Percentiles rank a stretch among this genome's conserved stretches.
These are phyloP conservation scores for Carex kokanica DNA, from an alignment of 176 grass and related monocot species.

Conservation along the genomic window DNA sequence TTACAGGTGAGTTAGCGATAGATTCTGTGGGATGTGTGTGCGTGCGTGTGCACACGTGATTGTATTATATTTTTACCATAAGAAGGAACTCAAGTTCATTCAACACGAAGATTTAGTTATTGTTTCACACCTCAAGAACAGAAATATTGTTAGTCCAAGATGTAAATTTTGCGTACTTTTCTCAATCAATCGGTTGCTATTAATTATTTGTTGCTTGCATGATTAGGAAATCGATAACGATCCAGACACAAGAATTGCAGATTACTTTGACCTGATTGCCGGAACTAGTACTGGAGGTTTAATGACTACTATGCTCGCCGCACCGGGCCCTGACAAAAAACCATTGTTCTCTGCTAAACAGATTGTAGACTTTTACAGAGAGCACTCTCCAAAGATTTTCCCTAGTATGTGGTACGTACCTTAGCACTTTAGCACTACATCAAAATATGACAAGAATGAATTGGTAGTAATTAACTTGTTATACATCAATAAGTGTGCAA, in stretches of 20 bases:
- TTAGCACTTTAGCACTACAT: neutral
- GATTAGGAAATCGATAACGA: conserved; percentile 50
- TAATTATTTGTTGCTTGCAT: neutral
- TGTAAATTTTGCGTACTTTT: neutral
- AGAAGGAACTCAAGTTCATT: neutral
- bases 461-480: neutral
- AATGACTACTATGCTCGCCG: conserved; percentile 50
- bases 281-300: conserved; percentile 67
- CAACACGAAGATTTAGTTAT: neutral
- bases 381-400: conserved; percentile 56
- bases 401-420: conserved; percentile 20
- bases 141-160: neutral
- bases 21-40: neutral
- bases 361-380: conserved; percentile 41
- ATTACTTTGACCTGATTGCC: conserved; percentile 76
- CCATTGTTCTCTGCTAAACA: conserved; percentile 52
- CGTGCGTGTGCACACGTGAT: neutral
- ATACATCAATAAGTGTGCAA: neutral
- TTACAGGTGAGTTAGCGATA: neutral
- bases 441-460: neutral
- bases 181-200: neutral
- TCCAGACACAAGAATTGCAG: conserved; percentile 42
- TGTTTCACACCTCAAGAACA: neutral
- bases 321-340: conserved; percentile 30
- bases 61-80: neutral